Percentiles rank a stretch among this genome's conserved stretches.
Conservation (phyloP, 768 basidiomycete genomes). For the Lactifluus volemus region DNA sequence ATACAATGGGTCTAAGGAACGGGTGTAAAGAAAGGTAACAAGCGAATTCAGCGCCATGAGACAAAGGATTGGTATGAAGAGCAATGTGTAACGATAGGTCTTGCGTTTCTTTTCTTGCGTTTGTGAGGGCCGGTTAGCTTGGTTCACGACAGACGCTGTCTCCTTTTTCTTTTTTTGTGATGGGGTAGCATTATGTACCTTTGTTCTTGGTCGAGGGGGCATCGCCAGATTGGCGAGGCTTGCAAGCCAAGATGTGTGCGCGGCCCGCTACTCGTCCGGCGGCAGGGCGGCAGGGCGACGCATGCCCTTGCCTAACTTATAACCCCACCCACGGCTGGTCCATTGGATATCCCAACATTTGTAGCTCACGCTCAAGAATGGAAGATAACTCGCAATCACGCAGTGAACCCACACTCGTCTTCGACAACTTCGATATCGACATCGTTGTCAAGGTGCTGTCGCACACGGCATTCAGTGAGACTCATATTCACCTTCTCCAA, state of each 20-base stretch:
- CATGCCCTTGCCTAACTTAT: no score
- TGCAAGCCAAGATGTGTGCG: no score
- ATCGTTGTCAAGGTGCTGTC: constrained; percentile 68
- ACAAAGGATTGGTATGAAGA: constrained; percentile 25
- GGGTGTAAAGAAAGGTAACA: constrained; percentile 52
- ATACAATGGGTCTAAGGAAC: constrained; percentile 60
- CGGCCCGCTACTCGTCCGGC: no score
- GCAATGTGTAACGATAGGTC: constrained; percentile 3
- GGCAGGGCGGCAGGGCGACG: no score
- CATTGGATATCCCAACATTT: background rate
- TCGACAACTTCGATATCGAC: constrained; percentile 70
- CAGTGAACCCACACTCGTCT: constrained; percentile 33
- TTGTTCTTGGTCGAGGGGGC: constrained; percentile 16
- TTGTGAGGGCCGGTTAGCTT: background rate
- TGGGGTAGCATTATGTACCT: background rate
- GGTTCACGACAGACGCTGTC: background rate
- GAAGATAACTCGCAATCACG: background rate
- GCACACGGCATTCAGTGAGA: constrained; percentile 73
- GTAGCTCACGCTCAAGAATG: background rate
- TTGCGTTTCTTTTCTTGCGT: background rate
- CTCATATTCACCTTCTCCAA: background rate
- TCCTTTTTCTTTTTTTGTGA: background rate
- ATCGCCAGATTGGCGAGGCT: background rate
- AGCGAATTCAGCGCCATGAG: constrained; percentile 38
- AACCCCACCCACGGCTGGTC: background rate